Percentiles rank a stretch among this genome's conserved stretches.
These are phyloP conservation scores for Starmerella riodocensis DNA, from an alignment of 805 yeast species.

Conservation along the genomic window DNA sequence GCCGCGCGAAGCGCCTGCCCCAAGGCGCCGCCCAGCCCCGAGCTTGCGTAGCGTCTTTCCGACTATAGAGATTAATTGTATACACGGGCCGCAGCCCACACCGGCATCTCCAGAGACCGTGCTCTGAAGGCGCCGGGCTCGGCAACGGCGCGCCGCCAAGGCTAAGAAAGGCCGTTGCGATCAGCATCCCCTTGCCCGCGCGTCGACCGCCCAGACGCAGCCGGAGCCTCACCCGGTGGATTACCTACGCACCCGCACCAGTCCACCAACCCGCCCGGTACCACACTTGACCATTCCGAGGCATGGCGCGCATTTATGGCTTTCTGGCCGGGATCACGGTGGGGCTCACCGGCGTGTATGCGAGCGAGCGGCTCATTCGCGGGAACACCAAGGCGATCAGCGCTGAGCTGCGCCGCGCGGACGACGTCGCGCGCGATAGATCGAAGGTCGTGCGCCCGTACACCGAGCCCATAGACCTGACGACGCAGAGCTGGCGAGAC, in stretches of 20 bases:
- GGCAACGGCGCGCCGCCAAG: too few species aligned
- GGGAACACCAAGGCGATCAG: conserved; percentile 37
- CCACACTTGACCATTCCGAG: too few species aligned
- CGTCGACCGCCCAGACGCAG: too few species aligned
- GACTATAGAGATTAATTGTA: too few species aligned
- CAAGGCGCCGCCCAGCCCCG: not conserved
- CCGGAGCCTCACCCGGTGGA: too few species aligned
- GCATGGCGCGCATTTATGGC: conserved; percentile 41
- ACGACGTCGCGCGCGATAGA: conserved; percentile 39
- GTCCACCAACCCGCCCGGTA: not conserved
- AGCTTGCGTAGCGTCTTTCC: not conserved
- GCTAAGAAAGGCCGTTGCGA: too few species aligned
- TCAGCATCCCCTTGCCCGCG: too few species aligned
- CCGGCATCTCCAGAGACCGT: too few species aligned
- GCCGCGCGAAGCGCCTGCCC: too few species aligned
- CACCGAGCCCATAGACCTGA: conserved; percentile 34
- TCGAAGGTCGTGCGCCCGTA: conserved; percentile 37
- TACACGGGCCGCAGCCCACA: too few species aligned
- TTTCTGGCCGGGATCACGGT: conserved; percentile 52
- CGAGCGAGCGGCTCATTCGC: conserved; percentile 45
- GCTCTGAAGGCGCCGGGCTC: too few species aligned
- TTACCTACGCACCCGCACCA: not conserved
- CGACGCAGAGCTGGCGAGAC: conserved; percentile 39
- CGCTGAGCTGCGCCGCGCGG: conserved; percentile 36
- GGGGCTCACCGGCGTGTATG: conserved; percentile 44